Percentiles rank a stretch among this genome's conserved stretches.
Conservation (phyloP, 169 alveolate genomes). For the Eimeria acervulina region DNA sequence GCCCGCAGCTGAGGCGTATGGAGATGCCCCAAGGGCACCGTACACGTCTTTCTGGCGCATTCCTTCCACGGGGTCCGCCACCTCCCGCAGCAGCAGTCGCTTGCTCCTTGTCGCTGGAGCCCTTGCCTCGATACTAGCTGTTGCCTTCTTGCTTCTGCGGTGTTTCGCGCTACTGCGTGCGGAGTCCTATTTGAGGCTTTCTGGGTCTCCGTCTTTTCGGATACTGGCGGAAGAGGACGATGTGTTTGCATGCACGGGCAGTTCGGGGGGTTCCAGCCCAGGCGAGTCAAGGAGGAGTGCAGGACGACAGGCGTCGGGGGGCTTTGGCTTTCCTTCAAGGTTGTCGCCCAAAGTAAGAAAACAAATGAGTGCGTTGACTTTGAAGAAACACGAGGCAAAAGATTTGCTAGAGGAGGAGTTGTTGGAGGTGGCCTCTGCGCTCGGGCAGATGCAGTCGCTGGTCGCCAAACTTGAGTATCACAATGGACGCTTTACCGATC, state of each 20-base stretch:
- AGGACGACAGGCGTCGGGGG: background rate
- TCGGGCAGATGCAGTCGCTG: background rate
- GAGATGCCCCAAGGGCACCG: background rate
- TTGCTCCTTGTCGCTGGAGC: background rate
- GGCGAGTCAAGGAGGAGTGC: too few relatives aligned
- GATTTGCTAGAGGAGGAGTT: background rate
- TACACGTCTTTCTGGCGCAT: background rate
- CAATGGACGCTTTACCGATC: background rate
- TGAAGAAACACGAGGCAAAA: background rate
- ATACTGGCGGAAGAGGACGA: slow-evolving; percentile 4
- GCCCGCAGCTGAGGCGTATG: slow-evolving; percentile 7
- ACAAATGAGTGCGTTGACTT: background rate
- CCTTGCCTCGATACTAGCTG: background rate
- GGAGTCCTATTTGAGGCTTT: background rate
- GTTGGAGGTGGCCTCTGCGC: background rate
- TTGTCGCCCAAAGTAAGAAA: background rate
- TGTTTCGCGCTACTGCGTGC: background rate
- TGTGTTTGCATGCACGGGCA: background rate
- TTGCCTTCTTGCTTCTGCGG: background rate
- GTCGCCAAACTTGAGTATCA: background rate
- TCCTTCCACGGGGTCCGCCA: background rate
- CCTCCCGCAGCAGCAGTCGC: slow-evolving; percentile 4
- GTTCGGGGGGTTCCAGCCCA: too few relatives aligned
- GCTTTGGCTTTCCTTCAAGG: too few relatives aligned
- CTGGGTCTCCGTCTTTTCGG: background rate